Conservation (phyloP, 495 filamentous ascomycete genomes). For the Neurospora pannonica region DNA sequence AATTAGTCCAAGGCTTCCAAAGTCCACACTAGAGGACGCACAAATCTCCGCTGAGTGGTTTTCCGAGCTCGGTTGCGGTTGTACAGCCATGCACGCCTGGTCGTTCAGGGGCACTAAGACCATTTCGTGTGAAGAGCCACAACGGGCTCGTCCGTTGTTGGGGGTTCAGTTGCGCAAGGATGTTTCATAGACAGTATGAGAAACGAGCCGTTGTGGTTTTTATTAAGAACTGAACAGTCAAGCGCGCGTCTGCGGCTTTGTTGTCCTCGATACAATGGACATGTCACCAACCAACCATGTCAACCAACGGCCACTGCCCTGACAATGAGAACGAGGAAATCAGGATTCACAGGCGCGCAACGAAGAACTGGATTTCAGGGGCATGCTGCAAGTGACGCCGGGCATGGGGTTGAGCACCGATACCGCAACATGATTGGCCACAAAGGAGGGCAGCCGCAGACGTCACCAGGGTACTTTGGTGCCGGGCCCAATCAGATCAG, state of each 20-base stretch:
- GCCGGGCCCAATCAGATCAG: slow-evolving; percentile 3
- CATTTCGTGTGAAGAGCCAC: neutral
- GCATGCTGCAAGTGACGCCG: neutral
- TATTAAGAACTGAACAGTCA: neutral
- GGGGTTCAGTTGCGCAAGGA: neutral
- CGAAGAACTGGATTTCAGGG: neutral
- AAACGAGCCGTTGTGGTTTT: neutral
- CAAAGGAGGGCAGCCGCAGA: slow-evolving; percentile 13
- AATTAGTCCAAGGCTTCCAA: neutral
- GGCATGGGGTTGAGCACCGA: neutral
- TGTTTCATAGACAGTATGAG: neutral
- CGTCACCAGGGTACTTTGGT: slow-evolving; percentile 12
- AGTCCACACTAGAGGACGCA: neutral
- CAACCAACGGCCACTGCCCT: neutral
- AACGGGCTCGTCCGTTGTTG: neutral
- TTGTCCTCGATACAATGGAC: neutral
- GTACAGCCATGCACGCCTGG: neutral
- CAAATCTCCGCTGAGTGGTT: neutral
- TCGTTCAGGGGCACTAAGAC: neutral
- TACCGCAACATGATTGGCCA: neutral
- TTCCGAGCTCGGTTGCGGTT: neutral
- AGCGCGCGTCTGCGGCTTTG: neutral
- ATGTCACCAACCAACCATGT: neutral
- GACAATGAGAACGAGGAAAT: neutral
- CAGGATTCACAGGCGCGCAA: neutral